phyloP scores from a whole-genome alignment of 768 basidiomycete species.

The Serendipita sp. region DNA sequence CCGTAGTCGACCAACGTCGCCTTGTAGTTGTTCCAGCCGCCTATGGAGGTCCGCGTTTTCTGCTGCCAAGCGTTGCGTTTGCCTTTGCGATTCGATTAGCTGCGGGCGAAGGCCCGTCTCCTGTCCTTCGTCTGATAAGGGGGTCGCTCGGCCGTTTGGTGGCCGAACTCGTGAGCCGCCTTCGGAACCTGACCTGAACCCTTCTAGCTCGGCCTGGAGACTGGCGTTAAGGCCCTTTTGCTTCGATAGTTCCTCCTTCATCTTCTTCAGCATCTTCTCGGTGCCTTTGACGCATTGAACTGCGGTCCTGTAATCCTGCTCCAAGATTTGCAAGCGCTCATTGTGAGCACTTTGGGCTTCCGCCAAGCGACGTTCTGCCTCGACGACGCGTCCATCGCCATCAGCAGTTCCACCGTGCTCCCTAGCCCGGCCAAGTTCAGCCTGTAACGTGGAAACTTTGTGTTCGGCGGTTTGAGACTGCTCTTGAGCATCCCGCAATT shows the following conservation, averaged over 20 bases:
- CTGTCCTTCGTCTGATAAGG: slow-evolving; percentile 52
- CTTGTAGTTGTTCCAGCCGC: slow-evolving; percentile 58
- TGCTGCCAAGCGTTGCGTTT: slow-evolving; percentile 47
- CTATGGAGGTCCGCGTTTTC: slow-evolving; percentile 65
- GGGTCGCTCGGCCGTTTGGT: slow-evolving; percentile 63
- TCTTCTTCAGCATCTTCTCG: slow-evolving; percentile 92
- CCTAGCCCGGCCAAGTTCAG: slow-evolving; percentile 50
- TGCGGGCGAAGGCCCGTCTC: slow-evolving; percentile 47
- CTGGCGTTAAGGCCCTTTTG: slow-evolving; percentile 68
- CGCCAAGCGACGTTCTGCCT: slow-evolving; percentile 62
- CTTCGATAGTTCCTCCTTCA: slow-evolving; percentile 89
- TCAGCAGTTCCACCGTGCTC: slow-evolving; percentile 38
- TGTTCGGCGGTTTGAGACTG: slow-evolving; percentile 62
- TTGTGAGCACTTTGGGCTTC: slow-evolving; percentile 69
- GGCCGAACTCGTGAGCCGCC: slow-evolving; percentile 33
- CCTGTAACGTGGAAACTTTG: slow-evolving; percentile 45
- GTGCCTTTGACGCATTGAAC: slow-evolving; percentile 98
- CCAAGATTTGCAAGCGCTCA: slow-evolving; percentile 70
- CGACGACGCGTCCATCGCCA: slow-evolving; percentile 31
- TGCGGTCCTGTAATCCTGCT: slow-evolving; percentile 90
- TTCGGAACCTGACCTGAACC: slow-evolving; percentile 44
- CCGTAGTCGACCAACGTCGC: slow-evolving; percentile 54
- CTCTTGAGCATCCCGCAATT: slow-evolving; percentile 47
- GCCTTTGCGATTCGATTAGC: slow-evolving; percentile 62
- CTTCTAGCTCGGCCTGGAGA: slow-evolving; percentile 75